Evolutionary conservation across 805 yeast species (phyloP).

Genomic region (Kazachstania psychrophila): DNA sequence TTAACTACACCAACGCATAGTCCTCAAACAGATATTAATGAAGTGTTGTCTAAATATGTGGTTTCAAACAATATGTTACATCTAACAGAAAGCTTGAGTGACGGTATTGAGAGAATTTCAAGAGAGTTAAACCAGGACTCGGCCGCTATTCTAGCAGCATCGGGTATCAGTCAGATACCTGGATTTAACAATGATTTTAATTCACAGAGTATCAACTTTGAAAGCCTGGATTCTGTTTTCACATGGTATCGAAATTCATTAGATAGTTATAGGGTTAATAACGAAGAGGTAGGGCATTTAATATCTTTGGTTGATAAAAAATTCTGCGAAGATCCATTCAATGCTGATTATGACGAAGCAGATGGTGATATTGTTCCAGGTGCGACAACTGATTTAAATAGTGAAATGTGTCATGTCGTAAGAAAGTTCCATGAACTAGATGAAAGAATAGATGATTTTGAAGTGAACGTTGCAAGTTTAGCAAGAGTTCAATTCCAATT

Average conservation of each 20-base stretch:
- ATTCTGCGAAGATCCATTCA: slow-evolving; percentile 28
- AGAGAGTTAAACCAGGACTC: slow-evolving; percentile 26
- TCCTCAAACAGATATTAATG: slow-evolving; percentile 28
- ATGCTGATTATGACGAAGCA: slow-evolving; percentile 22
- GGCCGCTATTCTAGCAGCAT: slow-evolving; percentile 29
- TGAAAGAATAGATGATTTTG: slow-evolving; percentile 29
- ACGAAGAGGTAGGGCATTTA: slow-evolving; percentile 16
- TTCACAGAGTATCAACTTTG: slow-evolving; percentile 27
- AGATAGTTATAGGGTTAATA: slow-evolving; percentile 5
- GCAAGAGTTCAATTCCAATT: slow-evolving; percentile 31
- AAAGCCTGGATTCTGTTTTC: slow-evolving; percentile 23
- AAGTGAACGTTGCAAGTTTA: slow-evolving; percentile 30
- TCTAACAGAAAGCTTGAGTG: slow-evolving; percentile 22
- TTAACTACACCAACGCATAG: slow-evolving; percentile 29
- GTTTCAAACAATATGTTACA: slow-evolving; percentile 20
- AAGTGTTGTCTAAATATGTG: slow-evolving; percentile 25
- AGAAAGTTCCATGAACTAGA: slow-evolving; percentile 26
- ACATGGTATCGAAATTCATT: slow-evolving; percentile 13
- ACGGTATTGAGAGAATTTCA: slow-evolving; percentile 24
- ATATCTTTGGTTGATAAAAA: slow-evolving; percentile 20
- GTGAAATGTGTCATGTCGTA: slow-evolving; percentile 26
- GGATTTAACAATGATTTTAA: slow-evolving; percentile 24
- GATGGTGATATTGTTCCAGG: slow-evolving; percentile 26
- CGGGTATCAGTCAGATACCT: slow-evolving; percentile 26
- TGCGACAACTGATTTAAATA: slow-evolving; percentile 21